phyloP scores from a whole-genome alignment of 371 early-diverging fungal genomes.

The Apophysomyces variabilis region DNA sequence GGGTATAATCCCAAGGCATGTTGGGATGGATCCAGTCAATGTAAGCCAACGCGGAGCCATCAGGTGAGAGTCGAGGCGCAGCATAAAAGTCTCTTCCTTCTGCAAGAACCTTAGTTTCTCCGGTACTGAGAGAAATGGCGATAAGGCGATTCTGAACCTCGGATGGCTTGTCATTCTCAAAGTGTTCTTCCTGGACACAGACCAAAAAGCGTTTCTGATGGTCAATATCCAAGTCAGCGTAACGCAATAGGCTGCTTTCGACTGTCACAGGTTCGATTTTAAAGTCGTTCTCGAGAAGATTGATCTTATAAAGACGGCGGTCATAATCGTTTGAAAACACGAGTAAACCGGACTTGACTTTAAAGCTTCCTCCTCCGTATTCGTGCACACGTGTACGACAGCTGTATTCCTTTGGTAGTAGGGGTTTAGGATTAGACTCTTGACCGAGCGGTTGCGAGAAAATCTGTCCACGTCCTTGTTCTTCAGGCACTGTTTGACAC shows the following conservation, averaged over 20 bases:
- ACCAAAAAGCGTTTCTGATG: slow-evolving; percentile 48
- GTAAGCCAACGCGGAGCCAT: slow-evolving; percentile 55
- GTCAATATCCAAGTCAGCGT: slow-evolving; percentile 67
- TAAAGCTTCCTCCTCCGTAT: slow-evolving; percentile 74
- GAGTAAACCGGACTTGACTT: slow-evolving; percentile 56
- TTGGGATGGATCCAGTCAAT: slow-evolving; percentile 74
- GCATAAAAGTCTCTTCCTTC: slow-evolving; percentile 71
- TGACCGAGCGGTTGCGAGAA: slow-evolving; percentile 27
- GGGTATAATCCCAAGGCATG: slow-evolving; percentile 83
- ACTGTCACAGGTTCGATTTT: slow-evolving; percentile 51
- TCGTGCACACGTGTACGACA: slow-evolving; percentile 71
- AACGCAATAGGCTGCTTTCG: slow-evolving; percentile 51
- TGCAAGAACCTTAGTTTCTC: slow-evolving; percentile 52
- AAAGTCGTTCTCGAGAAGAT: slow-evolving; percentile 24
- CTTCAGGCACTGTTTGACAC: slow-evolving; percentile 37
- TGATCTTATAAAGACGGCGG: slow-evolving; percentile 58
- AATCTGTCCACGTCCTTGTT: slow-evolving; percentile 51
- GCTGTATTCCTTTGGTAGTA: slow-evolving; percentile 39
- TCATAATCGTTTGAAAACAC: slow-evolving; percentile 69
- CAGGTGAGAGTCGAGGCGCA: slow-evolving; percentile 56
- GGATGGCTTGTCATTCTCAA: slow-evolving; percentile 59
- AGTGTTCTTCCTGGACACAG: slow-evolving; percentile 71
- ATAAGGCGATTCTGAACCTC: slow-evolving; percentile 67
- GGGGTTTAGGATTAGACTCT: slow-evolving; percentile 12
- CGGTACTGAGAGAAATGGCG: slow-evolving; percentile 47